A percentile compares a stretch with the other conserved stretches of the same genome.
These are phyloP conservation scores for Colletotrichum sp. DNA, from an alignment of 2,329 filamentous ascomycete genomes.

Conservation along the genomic window DNA sequence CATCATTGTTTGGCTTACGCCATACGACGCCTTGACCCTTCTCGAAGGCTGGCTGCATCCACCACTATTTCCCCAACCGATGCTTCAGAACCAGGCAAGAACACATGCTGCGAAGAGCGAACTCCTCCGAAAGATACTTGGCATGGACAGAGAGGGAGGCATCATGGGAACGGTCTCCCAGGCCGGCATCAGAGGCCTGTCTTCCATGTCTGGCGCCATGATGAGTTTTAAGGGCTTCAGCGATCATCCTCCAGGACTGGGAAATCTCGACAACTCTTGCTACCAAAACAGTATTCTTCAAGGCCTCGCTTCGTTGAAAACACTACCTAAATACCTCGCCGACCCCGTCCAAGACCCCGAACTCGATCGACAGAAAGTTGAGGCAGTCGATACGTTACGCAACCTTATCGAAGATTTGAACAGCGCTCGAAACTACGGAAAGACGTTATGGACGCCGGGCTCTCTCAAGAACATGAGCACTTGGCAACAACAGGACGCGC, in stretches of 20 bases:
- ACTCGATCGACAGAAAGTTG: constrained; percentile 16
- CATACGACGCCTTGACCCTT: constrained; percentile 61
- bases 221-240: constrained; percentile 42
- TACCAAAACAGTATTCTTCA: constrained; percentile 98
- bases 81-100: constrained; percentile 40
- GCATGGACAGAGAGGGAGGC: constrained; percentile 57
- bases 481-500: constrained; percentile 95
- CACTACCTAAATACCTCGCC: constrained; percentile 71
- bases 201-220: constrained; percentile 53
- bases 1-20: constrained; percentile 59
- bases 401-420: constrained; percentile 75
- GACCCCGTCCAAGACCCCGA: constrained; percentile 38
- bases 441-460: constrained; percentile 80
- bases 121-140: constrained; percentile 66
- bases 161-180: constrained; percentile 63
- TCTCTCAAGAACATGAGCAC: constrained; percentile 91
- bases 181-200: constrained; percentile 61
- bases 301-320: constrained; percentile 76
- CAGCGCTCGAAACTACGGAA: constrained; percentile 72
- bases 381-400: constrained; percentile 52
- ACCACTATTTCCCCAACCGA: constrained; percentile 44
- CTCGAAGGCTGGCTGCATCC: constrained; percentile 61
- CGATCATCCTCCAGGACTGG: constrained; percentile 70
- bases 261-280: constrained; percentile 94
- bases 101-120: constrained; percentile 67